Evolutionary conservation across 345 rosid species (phyloP).

Genomic region (Gynandropsis gynandra): DNA sequence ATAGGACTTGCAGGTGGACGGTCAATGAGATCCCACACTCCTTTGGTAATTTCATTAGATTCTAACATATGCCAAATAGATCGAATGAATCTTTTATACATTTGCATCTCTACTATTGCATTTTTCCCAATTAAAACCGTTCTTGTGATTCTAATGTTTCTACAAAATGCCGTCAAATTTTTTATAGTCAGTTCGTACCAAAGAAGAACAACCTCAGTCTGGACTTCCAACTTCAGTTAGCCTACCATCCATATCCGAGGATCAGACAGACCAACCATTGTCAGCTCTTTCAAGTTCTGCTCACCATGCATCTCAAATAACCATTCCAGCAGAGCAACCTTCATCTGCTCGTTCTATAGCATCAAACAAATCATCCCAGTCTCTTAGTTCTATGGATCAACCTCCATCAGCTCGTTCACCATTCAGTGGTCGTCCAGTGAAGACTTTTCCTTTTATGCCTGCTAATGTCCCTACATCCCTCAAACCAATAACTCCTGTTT

Average conservation of each 20-base stretch:
- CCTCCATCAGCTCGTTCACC: slow-evolving; percentile 49
- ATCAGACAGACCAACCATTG: slow-evolving; percentile 34
- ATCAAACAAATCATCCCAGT: slow-evolving; percentile 32
- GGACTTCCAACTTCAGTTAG: slow-evolving; percentile 36
- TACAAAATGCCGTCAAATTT: slow-evolving; percentile 20
- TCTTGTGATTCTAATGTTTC: background rate
- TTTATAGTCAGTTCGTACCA: slow-evolving; percentile 52
- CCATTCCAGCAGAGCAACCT: slow-evolving; percentile 37
- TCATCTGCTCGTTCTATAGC: slow-evolving; percentile 32
- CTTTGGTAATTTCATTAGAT: slow-evolving; percentile 32
- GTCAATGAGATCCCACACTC: slow-evolving; percentile 35
- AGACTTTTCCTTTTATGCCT: slow-evolving; percentile 42
- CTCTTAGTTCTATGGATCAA: slow-evolving; percentile 34
- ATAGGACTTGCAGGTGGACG: slow-evolving; percentile 53
- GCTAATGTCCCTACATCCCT: slow-evolving; percentile 44
- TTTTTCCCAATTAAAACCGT: background rate
- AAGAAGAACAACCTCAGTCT: slow-evolving; percentile 46
- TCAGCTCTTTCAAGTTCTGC: slow-evolving; percentile 27
- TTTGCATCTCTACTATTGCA: background rate
- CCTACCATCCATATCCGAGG: slow-evolving; percentile 28
- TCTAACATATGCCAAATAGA: background rate
- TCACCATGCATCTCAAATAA: slow-evolving; percentile 34
- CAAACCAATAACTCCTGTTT: slow-evolving; percentile 45
- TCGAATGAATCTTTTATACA: background rate
- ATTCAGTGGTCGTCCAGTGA: slow-evolving; percentile 39